Conservation (phyloP, 495 filamentous ascomycete species). For the Aspergillus heteromorphus region DNA sequence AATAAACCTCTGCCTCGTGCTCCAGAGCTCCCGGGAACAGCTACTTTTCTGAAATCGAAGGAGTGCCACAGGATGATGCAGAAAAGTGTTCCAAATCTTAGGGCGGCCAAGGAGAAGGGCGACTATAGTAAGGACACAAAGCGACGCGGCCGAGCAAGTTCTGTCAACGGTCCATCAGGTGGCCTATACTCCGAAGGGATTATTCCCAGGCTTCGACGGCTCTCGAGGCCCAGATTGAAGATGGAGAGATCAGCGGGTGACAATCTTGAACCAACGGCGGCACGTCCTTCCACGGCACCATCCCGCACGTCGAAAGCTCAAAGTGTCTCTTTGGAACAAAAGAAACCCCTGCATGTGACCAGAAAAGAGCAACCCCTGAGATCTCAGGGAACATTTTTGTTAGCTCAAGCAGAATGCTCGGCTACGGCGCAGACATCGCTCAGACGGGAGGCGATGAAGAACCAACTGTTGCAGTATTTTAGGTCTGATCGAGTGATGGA, state of each 20-base stretch:
- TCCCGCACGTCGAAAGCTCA: constrained; percentile 23
- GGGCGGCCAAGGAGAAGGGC: constrained; percentile 1
- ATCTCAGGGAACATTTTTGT: constrained; percentile 6
- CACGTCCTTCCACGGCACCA: constrained; percentile 27
- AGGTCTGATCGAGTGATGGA: constrained; percentile 38
- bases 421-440: constrained; percentile 6
- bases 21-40: constrained; percentile 16
- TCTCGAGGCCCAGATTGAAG: constrained; percentile 26
- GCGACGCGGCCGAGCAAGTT: constrained; percentile 2
- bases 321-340: constrained; percentile 25
- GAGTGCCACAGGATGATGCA: constrained; percentile 9
- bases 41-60: constrained; percentile 6
- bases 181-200: constrained; percentile 10
- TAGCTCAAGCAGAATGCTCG: constrained; percentile 8
- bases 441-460: constrained; percentile 28
- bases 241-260: constrained; percentile 22
- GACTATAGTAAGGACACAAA: background rate
- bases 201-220: constrained; percentile 19
- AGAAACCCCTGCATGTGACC: constrained; percentile 19
- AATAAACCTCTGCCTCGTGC: constrained; percentile 36
- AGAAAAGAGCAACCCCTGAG: constrained; percentile 16
- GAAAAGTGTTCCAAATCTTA: constrained; percentile 20
- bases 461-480: constrained; percentile 35
- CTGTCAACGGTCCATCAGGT: constrained; percentile 7
- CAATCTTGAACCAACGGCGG: constrained; percentile 6